Evolutionary conservation across 1,284 basidiomycete species (phyloP).

Genomic region (Sanghuangporus weigelae): DNA sequence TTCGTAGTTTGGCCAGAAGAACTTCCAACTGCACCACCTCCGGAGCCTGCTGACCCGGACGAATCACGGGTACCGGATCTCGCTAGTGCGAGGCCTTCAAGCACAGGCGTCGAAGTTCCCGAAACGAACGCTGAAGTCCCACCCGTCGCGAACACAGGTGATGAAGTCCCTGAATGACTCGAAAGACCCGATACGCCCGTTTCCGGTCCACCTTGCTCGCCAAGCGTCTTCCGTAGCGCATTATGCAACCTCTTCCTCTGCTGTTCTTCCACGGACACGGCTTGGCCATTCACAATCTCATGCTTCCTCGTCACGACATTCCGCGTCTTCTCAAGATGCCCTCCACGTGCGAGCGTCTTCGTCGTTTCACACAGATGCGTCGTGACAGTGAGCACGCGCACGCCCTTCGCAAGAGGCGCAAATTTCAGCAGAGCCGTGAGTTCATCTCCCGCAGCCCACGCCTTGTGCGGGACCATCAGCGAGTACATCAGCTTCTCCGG

Average conservation of each 20-base stretch:
- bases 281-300: constrained; percentile 62
- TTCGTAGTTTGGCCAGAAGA: constrained; percentile 16
- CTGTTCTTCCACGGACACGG: constrained; percentile 41
- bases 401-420: constrained; percentile 81
- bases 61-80: constrained; percentile 7
- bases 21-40: background rate
- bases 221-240: constrained; percentile 21
- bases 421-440: constrained; percentile 83
- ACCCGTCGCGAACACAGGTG: constrained; percentile 3
- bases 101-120: constrained; percentile 21
- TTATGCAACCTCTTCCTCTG: constrained; percentile 29
- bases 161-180: constrained; percentile 1
- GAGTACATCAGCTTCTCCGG: constrained; percentile 93
- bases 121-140: constrained; percentile 15
- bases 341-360: constrained; percentile 53
- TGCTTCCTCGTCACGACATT: constrained; percentile 63
- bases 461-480: constrained; percentile 82
- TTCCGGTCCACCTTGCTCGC: background rate
- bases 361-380: constrained; percentile 75
- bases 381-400: constrained; percentile 60
- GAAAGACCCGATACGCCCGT: background rate
- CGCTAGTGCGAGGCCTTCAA: constrained; percentile 9
- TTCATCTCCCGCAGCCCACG: constrained; percentile 85
- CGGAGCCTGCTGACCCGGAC: constrained; percentile 13
- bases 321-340: constrained; percentile 58